Percentiles rank a stretch among this genome's conserved stretches.
Conservation (phyloP, 1,139 yeast genomes). For the Yamadazyma kanchanaburiensis region DNA sequence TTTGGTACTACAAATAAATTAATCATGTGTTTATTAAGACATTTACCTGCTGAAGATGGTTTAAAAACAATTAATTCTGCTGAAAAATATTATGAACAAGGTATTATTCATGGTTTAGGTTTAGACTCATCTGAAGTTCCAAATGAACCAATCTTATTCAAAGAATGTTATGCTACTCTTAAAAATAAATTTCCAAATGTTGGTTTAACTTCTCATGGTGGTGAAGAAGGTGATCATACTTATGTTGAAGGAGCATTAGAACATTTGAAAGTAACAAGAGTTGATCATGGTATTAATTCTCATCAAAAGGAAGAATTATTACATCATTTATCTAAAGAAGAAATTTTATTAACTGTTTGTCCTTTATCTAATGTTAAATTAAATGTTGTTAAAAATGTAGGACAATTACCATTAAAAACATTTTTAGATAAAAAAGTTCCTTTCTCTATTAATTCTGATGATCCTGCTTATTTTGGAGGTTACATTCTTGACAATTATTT, state of each 20-base stretch:
- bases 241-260: slow-evolving; percentile 58
- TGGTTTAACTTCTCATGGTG: slow-evolving; percentile 79
- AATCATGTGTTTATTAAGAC: slow-evolving; percentile 79
- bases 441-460: slow-evolving; percentile 76
- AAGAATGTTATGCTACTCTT: slow-evolving; percentile 54
- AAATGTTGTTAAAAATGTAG: slow-evolving; percentile 66
- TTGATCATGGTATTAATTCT: slow-evolving; percentile 77
- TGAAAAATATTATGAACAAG: slow-evolving; percentile 45
- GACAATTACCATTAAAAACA: slow-evolving; percentile 59
- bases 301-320: slow-evolving; percentile 50
- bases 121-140: slow-evolving; percentile 75
- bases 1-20: slow-evolving; percentile 63
- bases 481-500: slow-evolving; percentile 72
- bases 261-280: slow-evolving; percentile 57
- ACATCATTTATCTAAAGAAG: slow-evolving; percentile 48
- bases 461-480: slow-evolving; percentile 86
- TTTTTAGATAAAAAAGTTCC: slow-evolving; percentile 63
- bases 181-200: slow-evolving; percentile 45
- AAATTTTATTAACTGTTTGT: slow-evolving; percentile 64
- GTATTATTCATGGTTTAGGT: slow-evolving; percentile 68
- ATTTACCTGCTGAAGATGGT: slow-evolving; percentile 59
- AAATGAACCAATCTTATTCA: slow-evolving; percentile 66
- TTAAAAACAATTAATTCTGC: slow-evolving; percentile 54
- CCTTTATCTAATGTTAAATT: slow-evolving; percentile 74
- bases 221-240: slow-evolving; percentile 78